phyloP scores from a whole-genome alignment of 495 filamentous ascomycete genomes.

The Daldinia decipiens region DNA sequence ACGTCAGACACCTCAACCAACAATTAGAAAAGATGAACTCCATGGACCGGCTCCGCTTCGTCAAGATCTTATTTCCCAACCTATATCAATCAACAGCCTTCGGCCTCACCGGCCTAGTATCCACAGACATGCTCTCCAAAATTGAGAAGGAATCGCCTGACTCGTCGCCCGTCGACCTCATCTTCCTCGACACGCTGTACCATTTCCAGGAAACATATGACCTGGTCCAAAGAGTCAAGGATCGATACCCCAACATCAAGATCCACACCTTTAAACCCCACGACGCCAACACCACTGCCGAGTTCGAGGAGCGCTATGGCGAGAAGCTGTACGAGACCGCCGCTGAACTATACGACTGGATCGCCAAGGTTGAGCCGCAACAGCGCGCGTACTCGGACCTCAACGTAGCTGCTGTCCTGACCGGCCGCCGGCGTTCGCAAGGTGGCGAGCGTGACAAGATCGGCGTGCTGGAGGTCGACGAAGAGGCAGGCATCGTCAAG shows the following conservation, averaged over 20 bases:
- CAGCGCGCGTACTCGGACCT: slow-evolving; percentile 91
- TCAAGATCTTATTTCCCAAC: slow-evolving; percentile 85
- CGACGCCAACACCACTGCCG: slow-evolving; percentile 70
- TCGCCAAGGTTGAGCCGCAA: slow-evolving; percentile 96
- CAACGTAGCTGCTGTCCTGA: slow-evolving; percentile 90
- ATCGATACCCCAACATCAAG: slow-evolving; percentile 77
- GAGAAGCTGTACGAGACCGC: slow-evolving; percentile 85
- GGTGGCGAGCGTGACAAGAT: slow-evolving; percentile 91
- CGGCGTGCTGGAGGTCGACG: slow-evolving; percentile 90
- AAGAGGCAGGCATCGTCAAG: slow-evolving; percentile 87
- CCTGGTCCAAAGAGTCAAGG: slow-evolving; percentile 80
- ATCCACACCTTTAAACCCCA: slow-evolving; percentile 91
- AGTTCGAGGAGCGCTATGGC: slow-evolving; percentile 86
- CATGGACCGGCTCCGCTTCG: slow-evolving; percentile 89
- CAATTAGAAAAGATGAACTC: slow-evolving; percentile 82
- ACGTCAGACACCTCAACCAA: slow-evolving; percentile 88
- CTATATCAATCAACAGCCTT: slow-evolving; percentile 98
- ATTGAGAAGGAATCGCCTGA: slow-evolving; percentile 73
- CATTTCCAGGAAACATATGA: slow-evolving; percentile 92
- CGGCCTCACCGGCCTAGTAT: slow-evolving; percentile 91
- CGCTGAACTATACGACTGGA: slow-evolving; percentile 92
- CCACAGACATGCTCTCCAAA: slow-evolving; percentile 93
- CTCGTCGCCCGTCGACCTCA: slow-evolving; percentile 77
- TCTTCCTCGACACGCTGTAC: slow-evolving; percentile 97
- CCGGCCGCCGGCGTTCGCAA: slow-evolving; percentile 92